Base-by-base conservation (phyloP, 768 basidiomycete genomes). In the Rubroboletus pulcherrimus region DNA sequence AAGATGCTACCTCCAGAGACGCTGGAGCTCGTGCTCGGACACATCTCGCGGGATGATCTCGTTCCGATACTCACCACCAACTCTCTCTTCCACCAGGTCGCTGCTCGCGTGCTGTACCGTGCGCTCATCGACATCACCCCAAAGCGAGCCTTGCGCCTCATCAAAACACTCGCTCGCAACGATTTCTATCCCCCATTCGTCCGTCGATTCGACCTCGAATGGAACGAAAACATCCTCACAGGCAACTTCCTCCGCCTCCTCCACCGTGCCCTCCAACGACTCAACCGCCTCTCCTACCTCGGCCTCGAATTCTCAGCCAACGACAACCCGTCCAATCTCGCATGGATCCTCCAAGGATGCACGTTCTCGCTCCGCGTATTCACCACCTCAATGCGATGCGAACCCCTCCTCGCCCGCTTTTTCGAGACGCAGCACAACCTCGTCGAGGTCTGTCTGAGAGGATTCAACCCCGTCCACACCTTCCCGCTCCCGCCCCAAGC, bases 331-430 rank as follows among this genome's bases (percentile, higher is more conserved):
- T 49, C 63, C 59, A 5, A 68, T 31, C 73, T 80, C 3, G 68
- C 76, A 4, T 83, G 83, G 81, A 70, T 85, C 31, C 76, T 85
- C 43, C 62, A 71, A 7, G 71, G 67, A 7, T 75, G 76, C 63
- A 55, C 73, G 10, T 80, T 83, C 59, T 67, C 68, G 6, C 74
- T 87, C 31, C 60, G 64, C n/a, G 62, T 71, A 0, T 76, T 86
- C 60, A 74, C 79, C 10, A 85, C 83, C 0, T 82, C 84, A 17
- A 77, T 84, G 68, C 76, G 77, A n/a, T 84, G 78, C 61, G 77
- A 79, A 39, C 59, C 65, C 4, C 63, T 70, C 4, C 73, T 87
- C 14, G 80, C 80, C 0, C 53, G 60, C 9, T 84, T 86, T 66
- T 73, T 87, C 51, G 79, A 77, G 53, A 68, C 71, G 0, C 85